phyloP scores from a whole-genome alignment of 768 basidiomycete genomes.

The Leccinum rimulosum region DNA sequence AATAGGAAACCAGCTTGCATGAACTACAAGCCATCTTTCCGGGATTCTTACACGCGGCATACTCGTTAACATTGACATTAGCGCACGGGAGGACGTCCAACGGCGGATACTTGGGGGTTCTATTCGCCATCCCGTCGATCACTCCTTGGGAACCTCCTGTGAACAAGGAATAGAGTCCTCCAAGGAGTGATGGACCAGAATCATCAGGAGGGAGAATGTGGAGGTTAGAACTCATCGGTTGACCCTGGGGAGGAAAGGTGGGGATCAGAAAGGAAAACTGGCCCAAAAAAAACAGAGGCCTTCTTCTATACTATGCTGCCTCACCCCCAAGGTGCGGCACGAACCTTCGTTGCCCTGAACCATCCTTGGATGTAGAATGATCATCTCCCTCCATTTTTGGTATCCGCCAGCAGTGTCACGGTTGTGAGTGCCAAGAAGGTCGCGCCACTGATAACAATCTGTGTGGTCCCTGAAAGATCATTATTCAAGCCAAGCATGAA shows the following conservation, averaged over 20 bases:
- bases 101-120: conserved; percentile 23
- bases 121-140: conserved; percentile 5
- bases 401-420: neutral
- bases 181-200: conserved; percentile 9
- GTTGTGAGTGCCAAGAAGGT: neutral
- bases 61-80: conserved; percentile 27
- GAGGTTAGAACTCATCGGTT: conserved; percentile 16
- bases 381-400: conserved; percentile 15
- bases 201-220: conserved; percentile 20
- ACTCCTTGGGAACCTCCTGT: conserved; percentile 15
- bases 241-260: neutral
- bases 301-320: conserved; percentile 8
- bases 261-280: neutral
- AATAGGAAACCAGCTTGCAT: conserved; percentile 44
- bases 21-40: conserved; percentile 30
- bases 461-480: neutral
- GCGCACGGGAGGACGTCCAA: conserved; percentile 36
- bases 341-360: neutral
- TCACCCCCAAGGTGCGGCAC: conserved; percentile 18
- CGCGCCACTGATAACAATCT: neutral
- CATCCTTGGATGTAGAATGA: conserved; percentile 9
- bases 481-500: neutral
- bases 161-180: conserved; percentile 9
- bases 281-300: neutral
- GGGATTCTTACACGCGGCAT: conserved; percentile 27